phyloP scores from a whole-genome alignment of 2,329 filamentous ascomycete species.

The Mycocentrospora acerina region DNA sequence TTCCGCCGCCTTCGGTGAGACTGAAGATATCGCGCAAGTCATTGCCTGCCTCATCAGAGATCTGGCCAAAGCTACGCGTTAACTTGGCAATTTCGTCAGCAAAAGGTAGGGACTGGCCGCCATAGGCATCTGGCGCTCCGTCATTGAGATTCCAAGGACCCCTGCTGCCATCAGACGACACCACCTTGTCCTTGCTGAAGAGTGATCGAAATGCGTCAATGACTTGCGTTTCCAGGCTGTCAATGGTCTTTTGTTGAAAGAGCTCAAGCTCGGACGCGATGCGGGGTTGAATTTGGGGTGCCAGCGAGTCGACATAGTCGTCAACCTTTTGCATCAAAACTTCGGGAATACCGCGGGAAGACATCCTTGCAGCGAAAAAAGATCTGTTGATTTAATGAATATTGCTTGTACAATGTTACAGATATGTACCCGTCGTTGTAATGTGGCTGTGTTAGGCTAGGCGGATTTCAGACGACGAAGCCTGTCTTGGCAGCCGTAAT shows the following conservation, averaged over 20 bases:
- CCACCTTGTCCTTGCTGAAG: conserved; percentile 22
- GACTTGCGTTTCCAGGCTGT: conserved; percentile 32
- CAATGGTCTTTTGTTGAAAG: conserved; percentile 35
- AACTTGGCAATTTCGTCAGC: conserved; percentile 32
- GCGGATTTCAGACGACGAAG: too few relatives aligned
- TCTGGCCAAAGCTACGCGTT: conserved; percentile 30
- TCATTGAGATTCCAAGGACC: conserved; percentile 27
- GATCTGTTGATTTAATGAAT: too few relatives aligned
- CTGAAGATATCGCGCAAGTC: conserved; percentile 33
- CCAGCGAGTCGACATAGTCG: conserved; percentile 33
- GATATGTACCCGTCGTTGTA: too few relatives aligned
- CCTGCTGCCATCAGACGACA: conserved; percentile 16
- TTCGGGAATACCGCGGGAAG: conserved; percentile 23
- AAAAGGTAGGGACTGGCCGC: conserved; percentile 30
- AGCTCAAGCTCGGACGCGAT: conserved; percentile 30
- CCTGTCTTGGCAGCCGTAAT: too few relatives aligned
- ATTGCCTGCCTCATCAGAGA: conserved; percentile 28
- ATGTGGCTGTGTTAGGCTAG: too few relatives aligned
- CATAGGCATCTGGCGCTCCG: conserved; percentile 30
- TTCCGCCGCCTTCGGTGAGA: conserved; percentile 22
- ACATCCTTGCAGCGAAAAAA: conserved; percentile 10
- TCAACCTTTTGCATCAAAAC: conserved; percentile 31
- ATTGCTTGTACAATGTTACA: too few relatives aligned
- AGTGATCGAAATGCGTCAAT: conserved; percentile 32
- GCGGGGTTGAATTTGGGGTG: conserved; percentile 35